Evolutionary conservation across 768 basidiomycete species (phyloP), one percentile per base, ranked within the genome.

Genomic region (Phallus indusiatus): DNA sequence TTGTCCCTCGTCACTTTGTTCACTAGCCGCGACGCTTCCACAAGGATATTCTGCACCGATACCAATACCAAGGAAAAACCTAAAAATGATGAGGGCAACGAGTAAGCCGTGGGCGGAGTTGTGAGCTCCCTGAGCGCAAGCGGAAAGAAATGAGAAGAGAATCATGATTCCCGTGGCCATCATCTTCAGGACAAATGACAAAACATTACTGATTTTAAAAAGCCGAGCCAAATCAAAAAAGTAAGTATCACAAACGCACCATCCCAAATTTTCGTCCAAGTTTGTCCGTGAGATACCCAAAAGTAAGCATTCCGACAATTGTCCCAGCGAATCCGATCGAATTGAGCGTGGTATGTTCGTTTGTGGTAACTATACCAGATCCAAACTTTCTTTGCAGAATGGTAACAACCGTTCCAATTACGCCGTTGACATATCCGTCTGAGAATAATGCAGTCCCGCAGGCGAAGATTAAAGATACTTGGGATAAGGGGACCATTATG

Each of bases 401-500:
- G 35, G 66, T 67, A 53, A 67, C 67, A 50, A 69, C 68, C 24
- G 61, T 58, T n/a, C 68, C 67, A 57, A 67, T 64, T 53, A 65
- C 50, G 21, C 54, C 58, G 58, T 62, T 62, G 0, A 60, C 64
- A 33, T 64, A 65, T 6, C 63, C 66, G 49, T 67, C 66, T 14
- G 64, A 65, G 54, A 67, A 67, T 18, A 67, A 60, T 21, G 66
- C 66, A 3, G 66, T 67, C 18, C 66, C 66, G 46, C 65, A 67
- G 88, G 89, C 89, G 68, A 92, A 92, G 67, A 92, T 88, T 68
- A 92, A 82, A 54, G 88, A 88, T 60, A 92, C 84, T 62, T 82
- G 79, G 63, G 71, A 72, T 12, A 81, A 68, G 18, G 21, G 50
- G 4, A 14, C 18, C 28, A 34, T 51, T 11, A 18, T 51, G 11